These are phyloP conservation scores for Gillenia trifoliata DNA, from an alignment of 306 rosid genomes.

Conservation along the genomic window DNA sequence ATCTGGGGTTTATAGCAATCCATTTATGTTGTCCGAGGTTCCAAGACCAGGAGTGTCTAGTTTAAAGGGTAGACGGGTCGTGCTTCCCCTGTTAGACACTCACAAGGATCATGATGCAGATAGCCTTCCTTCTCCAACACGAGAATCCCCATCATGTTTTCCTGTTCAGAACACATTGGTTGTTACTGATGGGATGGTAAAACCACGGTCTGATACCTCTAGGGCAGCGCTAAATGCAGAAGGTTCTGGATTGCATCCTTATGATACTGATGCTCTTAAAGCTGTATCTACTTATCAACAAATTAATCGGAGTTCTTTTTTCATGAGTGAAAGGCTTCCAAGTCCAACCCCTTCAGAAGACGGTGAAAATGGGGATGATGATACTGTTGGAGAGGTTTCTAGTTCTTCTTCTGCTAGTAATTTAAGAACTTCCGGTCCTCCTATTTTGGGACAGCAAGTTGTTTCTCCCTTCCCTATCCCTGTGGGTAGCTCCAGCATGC, in stretches of 20 bases:
- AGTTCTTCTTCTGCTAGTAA: conserved; percentile 39
- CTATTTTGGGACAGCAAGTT: conserved; percentile 34
- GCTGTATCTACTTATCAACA: conserved; percentile 94
- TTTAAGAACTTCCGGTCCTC: conserved; percentile 27
- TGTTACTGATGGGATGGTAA: conserved; percentile 33
- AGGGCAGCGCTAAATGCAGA: conserved; percentile 31
- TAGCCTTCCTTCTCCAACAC: conserved; percentile 96
- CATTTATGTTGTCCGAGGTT: conserved; percentile 21
- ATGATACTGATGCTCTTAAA: conserved; percentile 84
- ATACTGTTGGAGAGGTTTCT: conserved; percentile 65
- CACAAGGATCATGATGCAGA: conserved; percentile 94
- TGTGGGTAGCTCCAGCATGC: conserved; percentile 32
- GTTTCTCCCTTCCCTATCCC: conserved; percentile 30
- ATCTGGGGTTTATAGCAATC: conserved; percentile 14
- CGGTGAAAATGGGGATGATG: conserved; percentile 42
- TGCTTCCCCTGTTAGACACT: conserved; percentile 83
- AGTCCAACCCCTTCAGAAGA: conserved; percentile 98
- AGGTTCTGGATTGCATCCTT: conserved; percentile 48
- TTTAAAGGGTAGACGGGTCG: conserved; percentile 55
- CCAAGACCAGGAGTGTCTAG: conserved; percentile 44
- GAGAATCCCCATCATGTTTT: conserved; percentile 54
- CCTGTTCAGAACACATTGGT: conserved; percentile 39
- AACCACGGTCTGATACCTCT: conserved; percentile 29
- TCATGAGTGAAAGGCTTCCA: conserved; percentile 69
- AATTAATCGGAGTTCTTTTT: conserved; percentile 72